These are phyloP conservation scores for Xylaria sp. DNA, from an alignment of 2,329 filamentous ascomycete species.

Conservation along the genomic window DNA sequence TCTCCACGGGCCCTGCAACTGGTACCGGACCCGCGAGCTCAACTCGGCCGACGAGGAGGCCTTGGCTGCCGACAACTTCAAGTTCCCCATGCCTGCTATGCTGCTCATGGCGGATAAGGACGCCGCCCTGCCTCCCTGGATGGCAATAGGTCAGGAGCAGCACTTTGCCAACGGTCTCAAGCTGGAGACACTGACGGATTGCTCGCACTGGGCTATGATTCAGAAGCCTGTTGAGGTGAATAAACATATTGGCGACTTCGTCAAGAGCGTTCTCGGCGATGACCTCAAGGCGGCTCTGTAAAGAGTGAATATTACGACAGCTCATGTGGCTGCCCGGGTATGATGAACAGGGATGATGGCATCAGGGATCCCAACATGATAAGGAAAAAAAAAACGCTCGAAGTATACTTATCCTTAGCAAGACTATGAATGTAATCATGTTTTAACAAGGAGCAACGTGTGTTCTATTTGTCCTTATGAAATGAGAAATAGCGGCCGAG, in stretches of 20 bases:
- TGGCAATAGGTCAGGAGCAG: constrained; percentile 77
- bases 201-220: constrained; percentile 85
- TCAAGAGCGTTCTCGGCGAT: constrained; percentile 61
- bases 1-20: constrained; percentile 83
- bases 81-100: constrained; percentile 71
- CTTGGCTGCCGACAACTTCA: constrained; percentile 69
- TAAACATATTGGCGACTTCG: constrained; percentile 71
- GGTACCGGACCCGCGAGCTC: constrained; percentile 80
- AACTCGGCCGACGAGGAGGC: constrained; percentile 81
- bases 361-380: not conserved
- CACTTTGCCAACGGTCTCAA: constrained; percentile 69
- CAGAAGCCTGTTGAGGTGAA: constrained; percentile 79
- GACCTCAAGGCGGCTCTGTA: constrained; percentile 53
- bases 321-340: not conserved
- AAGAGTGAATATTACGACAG: constrained; percentile 8
- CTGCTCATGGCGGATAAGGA: constrained; percentile 80
- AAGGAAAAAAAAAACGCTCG: not conserved
- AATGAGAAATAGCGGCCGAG: not conserved
- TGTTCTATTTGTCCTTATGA: not conserved
- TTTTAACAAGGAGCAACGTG: not conserved
- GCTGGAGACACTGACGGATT: constrained; percentile 66
- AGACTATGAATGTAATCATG: not conserved
- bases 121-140: constrained; percentile 73
- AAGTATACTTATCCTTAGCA: not conserved
- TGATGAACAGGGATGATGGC: not conserved